Base-by-base conservation (phyloP, 1,284 basidiomycete species). In the Gomphus bonarii region DNA sequence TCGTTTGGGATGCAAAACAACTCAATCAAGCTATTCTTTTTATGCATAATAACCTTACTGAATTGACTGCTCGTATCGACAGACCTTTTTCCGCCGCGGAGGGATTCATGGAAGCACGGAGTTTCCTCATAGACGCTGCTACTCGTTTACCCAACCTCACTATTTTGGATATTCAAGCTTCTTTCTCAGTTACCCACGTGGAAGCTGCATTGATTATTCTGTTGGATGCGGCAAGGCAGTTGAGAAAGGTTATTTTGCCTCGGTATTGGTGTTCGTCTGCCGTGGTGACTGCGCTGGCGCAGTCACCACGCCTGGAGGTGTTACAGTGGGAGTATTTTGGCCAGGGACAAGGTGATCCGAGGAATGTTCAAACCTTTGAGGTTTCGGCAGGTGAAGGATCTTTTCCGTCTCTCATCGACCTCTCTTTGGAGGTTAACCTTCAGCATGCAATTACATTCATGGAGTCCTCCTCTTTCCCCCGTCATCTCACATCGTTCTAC, bases 381-480 rank as follows among this genome's bases (percentile, higher is more conserved):
- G 80, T 79, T 1, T 62, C 61, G 1, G 66, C 81, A 9, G 48
- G 65, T 22, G 69, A 75, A 58, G 77, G 74, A 20, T 72, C 78
- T 0, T 86, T 85, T 64, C 79, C 78, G 0, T 65, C 71, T 1
- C 69, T 85, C 3, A 72, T 68, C 62, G 80, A 83, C 59, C 69
- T 83, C 42, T 76, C 72, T 3, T 62, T 81, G 36, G 75, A 74
- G 36, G 71, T 70, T 2, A 63, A 67, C 18, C 68, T 82, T 18
- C 65, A 67, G 3, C 72, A 78, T 56, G 68, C 75, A n/a, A 67
- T 73, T 1, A 65, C 62, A 3, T 79, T 84, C 66, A 66, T 84
- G 44, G 65, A 68, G 16, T 64, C 65, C 1, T 63, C 67, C 2
- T 76, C 72, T 54, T 70, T 74, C 0, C 81, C 82, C 0, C 62